Evolutionary conservation across 192 early-diverging fungal species (phyloP).

Genomic region (Powellomyces hirtus): DNA sequence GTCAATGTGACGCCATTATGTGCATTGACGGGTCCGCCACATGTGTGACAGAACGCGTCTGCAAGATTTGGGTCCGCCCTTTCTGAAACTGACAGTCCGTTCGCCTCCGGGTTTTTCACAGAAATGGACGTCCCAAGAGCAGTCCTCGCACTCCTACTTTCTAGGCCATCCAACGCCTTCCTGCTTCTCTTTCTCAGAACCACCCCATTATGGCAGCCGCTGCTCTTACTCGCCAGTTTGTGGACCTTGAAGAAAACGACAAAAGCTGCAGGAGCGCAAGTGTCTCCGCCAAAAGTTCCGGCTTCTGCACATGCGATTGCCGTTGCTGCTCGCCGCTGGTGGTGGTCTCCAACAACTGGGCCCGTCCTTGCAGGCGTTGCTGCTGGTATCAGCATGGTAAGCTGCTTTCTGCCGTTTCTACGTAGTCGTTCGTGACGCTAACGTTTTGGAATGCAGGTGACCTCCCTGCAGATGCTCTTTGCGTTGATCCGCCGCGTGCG

Average conservation of each 20-base stretch:
- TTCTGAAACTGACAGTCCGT: too few species aligned
- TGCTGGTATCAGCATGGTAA: not conserved
- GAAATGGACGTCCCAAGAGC: not conserved
- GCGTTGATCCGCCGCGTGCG: not conserved
- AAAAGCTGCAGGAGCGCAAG: not conserved
- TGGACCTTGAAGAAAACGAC: not conserved
- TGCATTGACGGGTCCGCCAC: too few species aligned
- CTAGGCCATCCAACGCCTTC: not conserved
- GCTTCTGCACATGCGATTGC: not conserved
- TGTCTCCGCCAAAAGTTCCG: not conserved
- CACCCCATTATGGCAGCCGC: not conserved
- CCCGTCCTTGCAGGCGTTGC: not conserved
- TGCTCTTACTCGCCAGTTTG: not conserved
- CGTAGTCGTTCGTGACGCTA: not conserved
- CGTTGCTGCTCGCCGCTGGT: not conserved
- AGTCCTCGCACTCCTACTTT: not conserved
- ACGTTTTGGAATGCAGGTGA: not conserved
- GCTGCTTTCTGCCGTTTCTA: not conserved
- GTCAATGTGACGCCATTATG: too few species aligned
- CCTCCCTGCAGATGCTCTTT: not conserved
- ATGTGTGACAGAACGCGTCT: too few species aligned
- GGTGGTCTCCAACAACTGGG: not conserved
- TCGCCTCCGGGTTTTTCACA: too few species aligned
- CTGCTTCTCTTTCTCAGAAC: not conserved
- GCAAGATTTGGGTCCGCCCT: too few species aligned